Conservation (phyloP, 1,284 basidiomycete genomes). For the Earliella scabrosa region DNA sequence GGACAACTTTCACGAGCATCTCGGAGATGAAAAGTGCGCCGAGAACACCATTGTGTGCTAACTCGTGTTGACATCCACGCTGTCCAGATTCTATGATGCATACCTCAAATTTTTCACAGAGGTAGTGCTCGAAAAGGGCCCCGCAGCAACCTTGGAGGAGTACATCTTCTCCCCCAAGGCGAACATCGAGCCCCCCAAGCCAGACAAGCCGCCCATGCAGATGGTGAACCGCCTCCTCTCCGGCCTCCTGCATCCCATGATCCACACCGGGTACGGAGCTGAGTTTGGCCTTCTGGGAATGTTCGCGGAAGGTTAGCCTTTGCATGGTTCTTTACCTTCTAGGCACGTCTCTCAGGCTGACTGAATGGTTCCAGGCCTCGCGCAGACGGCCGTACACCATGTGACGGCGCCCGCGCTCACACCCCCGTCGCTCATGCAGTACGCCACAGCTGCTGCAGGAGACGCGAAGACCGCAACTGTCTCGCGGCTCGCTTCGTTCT, state of each 20-base stretch:
- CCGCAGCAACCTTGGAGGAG: constrained; percentile 50
- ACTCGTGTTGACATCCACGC: too few relatives aligned
- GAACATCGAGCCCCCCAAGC: constrained; percentile 42
- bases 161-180: constrained; percentile 59
- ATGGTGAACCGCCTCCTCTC: constrained; percentile 66
- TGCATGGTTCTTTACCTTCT: not conserved
- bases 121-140: constrained; percentile 47
- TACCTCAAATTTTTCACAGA: constrained; percentile 63
- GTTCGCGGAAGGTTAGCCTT: constrained; percentile 57
- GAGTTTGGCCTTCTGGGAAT: constrained; percentile 69
- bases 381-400: constrained; percentile 37
- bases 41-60: constrained; percentile 38
- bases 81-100: constrained; percentile 61
- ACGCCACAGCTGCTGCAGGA: not conserved
- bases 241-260: constrained; percentile 66
- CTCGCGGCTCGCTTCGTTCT: not conserved
- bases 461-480: not conserved
- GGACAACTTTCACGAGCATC: constrained; percentile 49
- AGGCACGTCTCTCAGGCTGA: not conserved
- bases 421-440: constrained; percentile 32
- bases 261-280: constrained; percentile 64
- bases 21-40: constrained; percentile 50
- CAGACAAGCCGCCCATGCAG: constrained; percentile 28
- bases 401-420: constrained; percentile 27
- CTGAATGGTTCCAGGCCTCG: constrained; percentile 37